A percentile compares a stretch with the other conserved stretches of the same genome.
Evolutionary conservation across 768 basidiomycete genomes (phyloP).

Genomic region (Rhizopogon salebrosus): DNA sequence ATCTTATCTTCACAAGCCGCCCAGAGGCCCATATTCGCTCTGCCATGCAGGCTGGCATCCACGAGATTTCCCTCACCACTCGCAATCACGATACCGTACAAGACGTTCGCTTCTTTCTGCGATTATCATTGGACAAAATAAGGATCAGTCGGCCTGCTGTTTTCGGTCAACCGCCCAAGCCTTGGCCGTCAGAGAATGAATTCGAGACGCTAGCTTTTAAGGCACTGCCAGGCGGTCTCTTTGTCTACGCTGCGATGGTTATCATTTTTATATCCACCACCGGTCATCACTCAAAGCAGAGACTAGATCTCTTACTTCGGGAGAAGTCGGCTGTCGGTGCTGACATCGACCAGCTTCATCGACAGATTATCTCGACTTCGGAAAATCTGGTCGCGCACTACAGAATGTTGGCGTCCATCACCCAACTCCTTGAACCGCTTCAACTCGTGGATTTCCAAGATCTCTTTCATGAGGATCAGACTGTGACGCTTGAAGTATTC

Average conservation of each 20-base stretch:
- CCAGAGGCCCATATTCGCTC: neutral
- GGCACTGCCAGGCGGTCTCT: constrained; percentile 10
- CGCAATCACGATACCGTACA: constrained; percentile 5
- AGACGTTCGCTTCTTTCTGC: constrained; percentile 11
- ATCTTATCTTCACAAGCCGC: neutral
- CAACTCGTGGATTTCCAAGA: neutral
- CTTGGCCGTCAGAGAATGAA: constrained; percentile 12
- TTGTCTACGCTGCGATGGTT: constrained; percentile 11
- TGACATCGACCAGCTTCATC: neutral
- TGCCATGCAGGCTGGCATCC: constrained; percentile 3
- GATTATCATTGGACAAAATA: constrained; percentile 8
- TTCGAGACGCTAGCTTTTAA: constrained; percentile 7
- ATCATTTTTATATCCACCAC: constrained; percentile 9
- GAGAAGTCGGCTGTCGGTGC: neutral
- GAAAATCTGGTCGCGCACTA: neutral
- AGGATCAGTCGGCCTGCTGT: neutral
- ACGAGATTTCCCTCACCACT: neutral
- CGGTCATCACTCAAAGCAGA: neutral
- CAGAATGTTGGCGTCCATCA: neutral
- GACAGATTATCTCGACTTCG: neutral
- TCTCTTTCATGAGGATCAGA: neutral
- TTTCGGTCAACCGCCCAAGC: neutral
- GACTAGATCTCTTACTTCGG: neutral
- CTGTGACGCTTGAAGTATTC: neutral
- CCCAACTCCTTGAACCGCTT: neutral